These are phyloP conservation scores for Lactarius quietus DNA, from an alignment of 768 basidiomycete genomes.

Conservation along the genomic window DNA sequence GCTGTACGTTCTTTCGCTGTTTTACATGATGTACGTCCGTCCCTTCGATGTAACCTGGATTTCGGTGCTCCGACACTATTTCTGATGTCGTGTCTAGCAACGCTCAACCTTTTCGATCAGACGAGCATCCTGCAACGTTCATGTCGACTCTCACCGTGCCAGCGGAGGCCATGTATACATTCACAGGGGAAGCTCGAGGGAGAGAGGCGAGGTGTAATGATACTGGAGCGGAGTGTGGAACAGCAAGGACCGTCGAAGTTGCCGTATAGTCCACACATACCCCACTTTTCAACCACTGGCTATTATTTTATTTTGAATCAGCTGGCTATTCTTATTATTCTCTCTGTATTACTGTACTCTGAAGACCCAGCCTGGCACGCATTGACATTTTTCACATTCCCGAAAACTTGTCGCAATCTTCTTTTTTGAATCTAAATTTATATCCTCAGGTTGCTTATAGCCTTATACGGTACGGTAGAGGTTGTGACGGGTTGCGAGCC, in stretches of 20 bases:
- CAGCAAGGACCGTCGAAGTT: not conserved
- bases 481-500: too few relatives aligned
- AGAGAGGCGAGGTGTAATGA: not conserved
- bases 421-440: too few relatives aligned
- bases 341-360: not conserved
- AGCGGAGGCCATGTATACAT: not conserved
- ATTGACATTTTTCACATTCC: not conserved
- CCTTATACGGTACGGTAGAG: too few relatives aligned
- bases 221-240: too few relatives aligned
- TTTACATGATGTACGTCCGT: conserved; percentile 10
- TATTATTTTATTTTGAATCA: not conserved
- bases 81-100: conserved; percentile 8
- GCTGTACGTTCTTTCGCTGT: conserved; percentile 17
- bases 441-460: too few relatives aligned
- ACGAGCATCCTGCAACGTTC: not conserved
- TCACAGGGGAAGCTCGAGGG: not conserved
- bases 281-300: not conserved
- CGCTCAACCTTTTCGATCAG: not conserved
- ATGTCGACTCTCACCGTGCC: conserved; percentile 10
- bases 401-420: too few relatives aligned
- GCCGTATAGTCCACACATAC: not conserved
- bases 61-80: not conserved
- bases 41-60: not conserved
- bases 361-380: not conserved
- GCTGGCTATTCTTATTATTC: not conserved